phyloP scores from a whole-genome alignment of 805 yeast genomes.

The Candida khao-thaluensis region DNA sequence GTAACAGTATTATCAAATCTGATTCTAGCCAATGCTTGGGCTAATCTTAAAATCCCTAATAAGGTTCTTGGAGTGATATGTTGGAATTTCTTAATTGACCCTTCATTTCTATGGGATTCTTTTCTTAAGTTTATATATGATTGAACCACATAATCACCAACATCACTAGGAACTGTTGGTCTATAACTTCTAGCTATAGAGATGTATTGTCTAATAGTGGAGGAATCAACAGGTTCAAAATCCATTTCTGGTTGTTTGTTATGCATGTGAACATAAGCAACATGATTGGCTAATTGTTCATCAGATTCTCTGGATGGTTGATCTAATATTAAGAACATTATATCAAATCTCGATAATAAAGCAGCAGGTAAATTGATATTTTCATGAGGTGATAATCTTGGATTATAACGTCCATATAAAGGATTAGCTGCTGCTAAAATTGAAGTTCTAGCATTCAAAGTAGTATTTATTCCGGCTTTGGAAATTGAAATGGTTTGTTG shows the following conservation, averaged over 20 bases:
- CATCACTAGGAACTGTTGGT: slow-evolving; percentile 80
- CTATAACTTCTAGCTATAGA: slow-evolving; percentile 80
- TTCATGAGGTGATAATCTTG: slow-evolving; percentile 85
- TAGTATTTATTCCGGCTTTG: slow-evolving; percentile 96
- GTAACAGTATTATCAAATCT: slow-evolving; percentile 74
- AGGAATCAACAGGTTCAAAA: slow-evolving; percentile 73
- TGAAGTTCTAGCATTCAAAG: slow-evolving; percentile 92
- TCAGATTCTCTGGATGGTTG: slow-evolving; percentile 77
- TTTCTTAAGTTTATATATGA: slow-evolving; percentile 90
- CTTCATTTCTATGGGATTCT: slow-evolving; percentile 78
- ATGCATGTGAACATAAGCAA: slow-evolving; percentile 93
- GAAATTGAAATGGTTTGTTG: slow-evolving; percentile 97
- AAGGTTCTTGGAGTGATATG: slow-evolving; percentile 96
- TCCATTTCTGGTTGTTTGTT: slow-evolving; percentile 79
- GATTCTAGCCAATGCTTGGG: slow-evolving; percentile 92
- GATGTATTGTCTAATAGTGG: slow-evolving; percentile 81
- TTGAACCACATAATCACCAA: slow-evolving; percentile 82
- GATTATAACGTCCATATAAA: slow-evolving; percentile 89
- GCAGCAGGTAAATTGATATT: slow-evolving; percentile 98
- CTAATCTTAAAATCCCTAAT: slow-evolving; percentile 83
- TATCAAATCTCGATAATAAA: slow-evolving; percentile 88
- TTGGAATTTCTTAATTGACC: slow-evolving; percentile 73
- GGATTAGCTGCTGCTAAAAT: slow-evolving; percentile 99
- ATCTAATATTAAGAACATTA: slow-evolving; percentile 83
- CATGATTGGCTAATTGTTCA: slow-evolving; percentile 87